Conservation (phyloP, 805 yeast species). For the Wickerhamiella azymoides region DNA sequence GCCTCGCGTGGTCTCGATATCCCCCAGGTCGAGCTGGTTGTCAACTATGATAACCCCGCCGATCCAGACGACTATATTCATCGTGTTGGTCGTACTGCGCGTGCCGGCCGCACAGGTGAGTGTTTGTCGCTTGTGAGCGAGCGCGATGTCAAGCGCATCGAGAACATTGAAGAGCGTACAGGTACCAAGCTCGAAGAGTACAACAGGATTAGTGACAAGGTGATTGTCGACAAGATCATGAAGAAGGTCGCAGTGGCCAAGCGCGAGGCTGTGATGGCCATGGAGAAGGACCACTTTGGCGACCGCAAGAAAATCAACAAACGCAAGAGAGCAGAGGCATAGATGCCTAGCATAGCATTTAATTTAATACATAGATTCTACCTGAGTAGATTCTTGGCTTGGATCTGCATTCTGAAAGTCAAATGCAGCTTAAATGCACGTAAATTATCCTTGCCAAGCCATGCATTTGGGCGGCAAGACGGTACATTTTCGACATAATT, state of each 20-base stretch:
- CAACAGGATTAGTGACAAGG: conserved; percentile 57
- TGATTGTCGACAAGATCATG: conserved; percentile 59
- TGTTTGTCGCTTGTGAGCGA: conserved; percentile 74
- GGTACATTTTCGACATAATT: too few relatives aligned
- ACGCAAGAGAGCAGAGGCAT: conserved; percentile 22
- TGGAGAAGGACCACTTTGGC: conserved; percentile 86
- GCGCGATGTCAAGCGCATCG: conserved; percentile 65
- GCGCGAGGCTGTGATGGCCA: conserved; percentile 80
- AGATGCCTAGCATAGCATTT: too few relatives aligned
- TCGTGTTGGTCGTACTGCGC: conserved; percentile 96
- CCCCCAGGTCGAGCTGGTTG: conserved; percentile 78
- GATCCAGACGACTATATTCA: conserved; percentile 95
- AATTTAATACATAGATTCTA: too few relatives aligned
- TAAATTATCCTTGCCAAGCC: too few relatives aligned
- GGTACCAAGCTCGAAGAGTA: conserved; percentile 67
- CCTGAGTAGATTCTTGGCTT: too few relatives aligned
- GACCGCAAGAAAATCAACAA: conserved; percentile 46
- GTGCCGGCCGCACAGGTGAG: conserved; percentile 88
- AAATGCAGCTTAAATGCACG: too few relatives aligned
- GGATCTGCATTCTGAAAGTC: too few relatives aligned
- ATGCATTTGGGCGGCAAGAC: too few relatives aligned
- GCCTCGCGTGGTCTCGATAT: conserved; percentile 97
- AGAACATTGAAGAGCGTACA: conserved; percentile 77
- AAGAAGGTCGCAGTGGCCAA: conserved; percentile 65
- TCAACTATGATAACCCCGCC: conserved; percentile 87